Evolutionary conservation across 1,284 basidiomycete species (phyloP).

Genomic region (Heterobasidion parviporum): DNA sequence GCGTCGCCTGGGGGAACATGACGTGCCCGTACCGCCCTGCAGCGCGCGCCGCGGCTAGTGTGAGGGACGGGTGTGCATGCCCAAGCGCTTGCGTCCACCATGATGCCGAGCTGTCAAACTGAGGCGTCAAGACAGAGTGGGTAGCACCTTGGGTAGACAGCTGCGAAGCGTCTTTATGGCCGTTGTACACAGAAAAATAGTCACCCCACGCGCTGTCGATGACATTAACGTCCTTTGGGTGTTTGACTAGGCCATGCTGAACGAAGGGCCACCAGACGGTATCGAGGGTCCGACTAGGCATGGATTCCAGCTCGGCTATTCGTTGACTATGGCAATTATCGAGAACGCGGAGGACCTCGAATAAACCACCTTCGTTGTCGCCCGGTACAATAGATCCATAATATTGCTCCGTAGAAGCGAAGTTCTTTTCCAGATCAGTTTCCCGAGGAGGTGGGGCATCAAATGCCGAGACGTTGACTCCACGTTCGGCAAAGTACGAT

Average conservation of each 20-base stretch:
- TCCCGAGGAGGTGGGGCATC: conserved; percentile 52
- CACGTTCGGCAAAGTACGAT: conserved; percentile 71
- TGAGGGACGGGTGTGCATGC: conserved; percentile 72
- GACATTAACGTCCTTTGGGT: conserved; percentile 71
- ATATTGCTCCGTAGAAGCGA: conserved; percentile 55
- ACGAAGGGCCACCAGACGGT: conserved; percentile 98
- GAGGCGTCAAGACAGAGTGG: conserved; percentile 52
- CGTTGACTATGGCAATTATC: conserved; percentile 57
- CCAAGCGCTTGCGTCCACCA: conserved; percentile 98
- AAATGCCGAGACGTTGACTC: conserved; percentile 51
- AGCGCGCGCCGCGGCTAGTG: conserved; percentile 82
- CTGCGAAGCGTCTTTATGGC: conserved; percentile 16
- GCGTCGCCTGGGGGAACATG: conserved; percentile 86
- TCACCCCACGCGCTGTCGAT: conserved; percentile 90
- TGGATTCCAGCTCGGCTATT: conserved; percentile 63
- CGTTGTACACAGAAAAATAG: conserved; percentile 69
- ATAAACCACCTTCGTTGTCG: conserved; percentile 31
- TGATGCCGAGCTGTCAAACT: conserved; percentile 89
- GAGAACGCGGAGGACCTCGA: conserved; percentile 50
- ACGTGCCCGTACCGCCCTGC: conserved; percentile 96
- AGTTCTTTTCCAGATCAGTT: conserved; percentile 42
- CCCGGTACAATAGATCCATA: conserved; percentile 45
- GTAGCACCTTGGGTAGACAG: conserved; percentile 5
- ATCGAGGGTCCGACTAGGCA: conserved; percentile 73
- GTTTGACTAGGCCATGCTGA: conserved; percentile 74